phyloP scores from a whole-genome alignment of 2,329 filamentous ascomycete species.

The Chrysoporthe austroafricana region DNA sequence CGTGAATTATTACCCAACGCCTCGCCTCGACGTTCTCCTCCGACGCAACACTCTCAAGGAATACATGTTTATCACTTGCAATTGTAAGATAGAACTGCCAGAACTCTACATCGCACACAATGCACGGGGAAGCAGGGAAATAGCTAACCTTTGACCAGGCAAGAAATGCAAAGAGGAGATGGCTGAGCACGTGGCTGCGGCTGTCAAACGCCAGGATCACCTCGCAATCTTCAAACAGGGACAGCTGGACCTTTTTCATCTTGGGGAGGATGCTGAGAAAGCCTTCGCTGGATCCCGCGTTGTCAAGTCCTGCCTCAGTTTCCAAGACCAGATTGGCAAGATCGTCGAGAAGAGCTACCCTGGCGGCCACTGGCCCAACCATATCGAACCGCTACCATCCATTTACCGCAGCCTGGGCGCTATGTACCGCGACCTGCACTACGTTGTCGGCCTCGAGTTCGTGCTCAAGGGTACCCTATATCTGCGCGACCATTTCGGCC shows the following conservation, averaged over 20 bases:
- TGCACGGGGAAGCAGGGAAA: not conserved
- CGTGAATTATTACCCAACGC: constrained; percentile 37
- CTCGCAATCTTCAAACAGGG: constrained; percentile 28
- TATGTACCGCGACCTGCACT: constrained; percentile 32
- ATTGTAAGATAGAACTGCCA: constrained; percentile 32
- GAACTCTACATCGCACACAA: too few relatives aligned
- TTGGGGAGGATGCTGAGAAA: constrained; percentile 22
- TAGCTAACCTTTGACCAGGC: constrained; percentile 28
- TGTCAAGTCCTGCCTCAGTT: constrained; percentile 27
- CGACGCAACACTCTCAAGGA: constrained; percentile 32
- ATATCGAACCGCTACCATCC: constrained; percentile 37
- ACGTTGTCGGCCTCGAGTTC: constrained; percentile 33
- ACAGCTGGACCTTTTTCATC: constrained; percentile 29
- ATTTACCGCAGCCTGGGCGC: constrained; percentile 32
- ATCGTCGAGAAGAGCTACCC: constrained; percentile 29
- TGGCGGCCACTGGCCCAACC: constrained; percentile 34
- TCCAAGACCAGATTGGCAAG: constrained; percentile 31
- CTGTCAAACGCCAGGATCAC: constrained; percentile 21
- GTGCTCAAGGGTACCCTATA: constrained; percentile 35
- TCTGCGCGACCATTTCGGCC: constrained; percentile 27
- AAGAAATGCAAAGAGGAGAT: constrained; percentile 35
- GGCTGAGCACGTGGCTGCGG: constrained; percentile 26
- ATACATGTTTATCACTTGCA: constrained; percentile 36
- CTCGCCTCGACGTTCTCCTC: constrained; percentile 32
- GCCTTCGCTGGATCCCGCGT: constrained; percentile 25